phyloP scores from a whole-genome alignment of 345 rosid genomes.

The Salix suchowensis region DNA sequence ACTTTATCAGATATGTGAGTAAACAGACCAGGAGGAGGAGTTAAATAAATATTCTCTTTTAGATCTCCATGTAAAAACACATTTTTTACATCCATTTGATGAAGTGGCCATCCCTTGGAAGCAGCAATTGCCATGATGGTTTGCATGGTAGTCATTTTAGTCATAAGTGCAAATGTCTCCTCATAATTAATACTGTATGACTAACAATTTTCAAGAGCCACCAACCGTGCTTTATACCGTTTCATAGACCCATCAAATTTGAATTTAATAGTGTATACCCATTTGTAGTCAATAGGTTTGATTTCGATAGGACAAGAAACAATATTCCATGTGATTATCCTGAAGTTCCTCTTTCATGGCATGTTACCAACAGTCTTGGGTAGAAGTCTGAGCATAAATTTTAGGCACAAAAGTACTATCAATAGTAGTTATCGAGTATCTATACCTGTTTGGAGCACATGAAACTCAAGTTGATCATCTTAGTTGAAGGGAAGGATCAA shows the following conservation, averaged over 20 bases:
- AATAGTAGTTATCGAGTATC: neutral
- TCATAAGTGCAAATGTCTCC: neutral
- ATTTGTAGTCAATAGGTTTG: neutral
- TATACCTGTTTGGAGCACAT: neutral
- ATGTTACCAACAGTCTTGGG: no score
- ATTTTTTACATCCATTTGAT: neutral
- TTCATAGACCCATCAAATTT: neutral
- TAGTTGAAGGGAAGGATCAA: no score
- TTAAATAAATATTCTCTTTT: neutral
- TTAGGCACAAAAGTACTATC: neutral
- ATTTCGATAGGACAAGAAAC: neutral
- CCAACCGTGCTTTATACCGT: neutral
- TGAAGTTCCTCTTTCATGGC: no score
- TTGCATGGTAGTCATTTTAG: neutral
- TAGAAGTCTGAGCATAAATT: neutral
- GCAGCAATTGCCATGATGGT: neutral
- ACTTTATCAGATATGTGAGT: neutral
- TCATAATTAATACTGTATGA: neutral
- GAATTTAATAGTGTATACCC: neutral
- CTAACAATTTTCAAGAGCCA: neutral
- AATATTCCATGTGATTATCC: no score
- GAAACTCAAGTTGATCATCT: no score
- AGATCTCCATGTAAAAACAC: neutral
- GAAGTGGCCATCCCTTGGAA: neutral
- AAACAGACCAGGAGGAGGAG: neutral